Percentiles rank a stretch among this genome's conserved stretches.
Conservation (phyloP, 225 moss, liverwort and hornwort species). For the Sphagnum tenellum region DNA sequence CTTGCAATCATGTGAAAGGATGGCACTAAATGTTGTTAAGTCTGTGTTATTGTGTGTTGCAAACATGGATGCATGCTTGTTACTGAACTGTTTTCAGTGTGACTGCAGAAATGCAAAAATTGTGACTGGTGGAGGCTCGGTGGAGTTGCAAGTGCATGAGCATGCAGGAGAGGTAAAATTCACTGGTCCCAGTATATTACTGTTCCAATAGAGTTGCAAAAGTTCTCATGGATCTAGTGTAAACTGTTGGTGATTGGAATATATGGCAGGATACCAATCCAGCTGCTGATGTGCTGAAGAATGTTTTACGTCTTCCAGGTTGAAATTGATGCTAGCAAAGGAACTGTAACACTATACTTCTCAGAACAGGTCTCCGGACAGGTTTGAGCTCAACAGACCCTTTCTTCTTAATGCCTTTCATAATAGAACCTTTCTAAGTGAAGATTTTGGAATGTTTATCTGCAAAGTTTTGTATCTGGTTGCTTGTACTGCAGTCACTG, state of each 20-base stretch:
- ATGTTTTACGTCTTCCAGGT: constrained; percentile 21
- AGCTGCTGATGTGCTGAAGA: too few relatives aligned
- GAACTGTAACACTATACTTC: constrained; percentile 55
- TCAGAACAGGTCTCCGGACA: constrained; percentile 58
- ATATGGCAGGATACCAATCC: too few relatives aligned
- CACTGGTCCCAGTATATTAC: too few relatives aligned
- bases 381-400: constrained; percentile 13
- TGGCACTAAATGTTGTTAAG: too few relatives aligned
- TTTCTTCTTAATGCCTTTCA: too few relatives aligned
- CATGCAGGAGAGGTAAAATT: constrained; percentile 61
- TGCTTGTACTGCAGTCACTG: neutral
- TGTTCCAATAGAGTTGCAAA: too few relatives aligned
- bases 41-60: too few relatives aligned
- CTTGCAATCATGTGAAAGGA: too few relatives aligned
- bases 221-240: too few relatives aligned
- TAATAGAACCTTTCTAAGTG: neutral
- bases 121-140: constrained; percentile 59
- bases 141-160: constrained; percentile 76
- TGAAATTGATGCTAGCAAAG: constrained; percentile 57
- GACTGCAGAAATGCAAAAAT: constrained; percentile 46
- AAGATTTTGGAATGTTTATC: neutral
- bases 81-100: too few relatives aligned
- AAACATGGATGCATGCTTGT: too few relatives aligned
- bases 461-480: neutral
- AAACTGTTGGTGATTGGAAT: too few relatives aligned